phyloP scores from a whole-genome alignment of 441 rosid species.

The Geranium incanum region DNA sequence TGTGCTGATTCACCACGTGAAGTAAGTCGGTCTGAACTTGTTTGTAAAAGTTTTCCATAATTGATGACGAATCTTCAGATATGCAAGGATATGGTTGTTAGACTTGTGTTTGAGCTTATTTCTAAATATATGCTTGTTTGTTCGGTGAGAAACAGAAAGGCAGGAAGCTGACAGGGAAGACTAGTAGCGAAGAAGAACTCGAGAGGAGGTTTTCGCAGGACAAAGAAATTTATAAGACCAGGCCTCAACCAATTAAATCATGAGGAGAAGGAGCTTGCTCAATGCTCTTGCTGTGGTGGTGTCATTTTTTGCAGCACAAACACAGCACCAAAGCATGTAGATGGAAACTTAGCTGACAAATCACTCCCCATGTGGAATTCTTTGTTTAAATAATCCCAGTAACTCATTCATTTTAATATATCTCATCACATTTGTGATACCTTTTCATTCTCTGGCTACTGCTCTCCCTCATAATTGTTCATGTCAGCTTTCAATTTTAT shows the following conservation, averaged over 20 bases:
- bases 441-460: not conserved
- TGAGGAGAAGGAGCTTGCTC: not conserved
- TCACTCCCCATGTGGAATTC: not conserved
- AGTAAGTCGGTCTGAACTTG: not conserved
- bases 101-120: not conserved
- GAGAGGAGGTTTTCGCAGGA: not conserved
- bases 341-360: not conserved
- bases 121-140: not conserved
- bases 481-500: too few species aligned
- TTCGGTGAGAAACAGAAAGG: not conserved
- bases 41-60: not conserved
- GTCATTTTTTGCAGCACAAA: slow-evolving; percentile 1
- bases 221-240: not conserved
- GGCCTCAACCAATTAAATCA: slow-evolving; percentile 1
- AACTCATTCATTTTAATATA: not conserved
- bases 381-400: not conserved
- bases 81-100: not conserved
- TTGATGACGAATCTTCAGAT: not conserved
- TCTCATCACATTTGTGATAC: not conserved
- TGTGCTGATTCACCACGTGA: not conserved
- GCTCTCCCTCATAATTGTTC: too few species aligned
- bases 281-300: not conserved
- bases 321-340: not conserved
- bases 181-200: not conserved
- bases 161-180: not conserved